Evolutionary conservation across 768 basidiomycete species (phyloP).

Genomic region (Harrya chromipes): DNA sequence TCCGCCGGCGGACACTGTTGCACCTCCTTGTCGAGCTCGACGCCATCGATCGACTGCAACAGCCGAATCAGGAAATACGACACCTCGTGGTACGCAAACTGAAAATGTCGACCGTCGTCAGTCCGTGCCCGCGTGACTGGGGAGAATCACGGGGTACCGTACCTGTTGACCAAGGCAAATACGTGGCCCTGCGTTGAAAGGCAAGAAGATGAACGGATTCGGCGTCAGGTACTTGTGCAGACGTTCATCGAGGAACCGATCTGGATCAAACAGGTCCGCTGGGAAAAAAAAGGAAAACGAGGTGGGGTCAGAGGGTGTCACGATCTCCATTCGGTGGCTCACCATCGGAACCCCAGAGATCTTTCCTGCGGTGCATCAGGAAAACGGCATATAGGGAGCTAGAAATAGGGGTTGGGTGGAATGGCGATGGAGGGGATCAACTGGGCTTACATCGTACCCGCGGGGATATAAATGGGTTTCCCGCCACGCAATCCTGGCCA

Average conservation of each 20-base stretch:
- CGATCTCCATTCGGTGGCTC: neutral
- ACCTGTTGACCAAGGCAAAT: conserved; percentile 57
- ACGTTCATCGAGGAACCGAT: conserved; percentile 60
- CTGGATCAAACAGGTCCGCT: conserved; percentile 53
- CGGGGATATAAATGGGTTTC: conserved; percentile 54
- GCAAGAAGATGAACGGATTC: conserved; percentile 68
- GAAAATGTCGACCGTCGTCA: neutral
- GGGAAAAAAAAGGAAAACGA: neutral
- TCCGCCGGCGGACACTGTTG: conserved; percentile 33
- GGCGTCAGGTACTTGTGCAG: conserved; percentile 48
- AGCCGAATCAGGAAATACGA: conserved; percentile 54
- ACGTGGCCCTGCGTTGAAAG: conserved; percentile 66
- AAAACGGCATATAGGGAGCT: conserved; percentile 24
- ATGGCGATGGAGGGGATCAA: neutral
- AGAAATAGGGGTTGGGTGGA: neutral
- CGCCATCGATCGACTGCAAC: conserved; percentile 44
- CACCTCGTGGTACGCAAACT: conserved; percentile 57
- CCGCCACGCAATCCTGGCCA: conserved; percentile 27
- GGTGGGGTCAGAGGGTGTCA: neutral
- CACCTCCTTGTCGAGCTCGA: conserved; percentile 38
- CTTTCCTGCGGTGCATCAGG: conserved; percentile 34
- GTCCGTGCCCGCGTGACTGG: neutral
- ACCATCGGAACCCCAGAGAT: conserved; percentile 32
- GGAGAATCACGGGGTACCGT: neutral
- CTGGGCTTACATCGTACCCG: conserved; percentile 26